A percentile compares a stretch with the other conserved stretches of the same genome.
These are phyloP conservation scores for Arabis hirsuta DNA, from an alignment of 345 rosid genomes.

Conservation along the genomic window DNA sequence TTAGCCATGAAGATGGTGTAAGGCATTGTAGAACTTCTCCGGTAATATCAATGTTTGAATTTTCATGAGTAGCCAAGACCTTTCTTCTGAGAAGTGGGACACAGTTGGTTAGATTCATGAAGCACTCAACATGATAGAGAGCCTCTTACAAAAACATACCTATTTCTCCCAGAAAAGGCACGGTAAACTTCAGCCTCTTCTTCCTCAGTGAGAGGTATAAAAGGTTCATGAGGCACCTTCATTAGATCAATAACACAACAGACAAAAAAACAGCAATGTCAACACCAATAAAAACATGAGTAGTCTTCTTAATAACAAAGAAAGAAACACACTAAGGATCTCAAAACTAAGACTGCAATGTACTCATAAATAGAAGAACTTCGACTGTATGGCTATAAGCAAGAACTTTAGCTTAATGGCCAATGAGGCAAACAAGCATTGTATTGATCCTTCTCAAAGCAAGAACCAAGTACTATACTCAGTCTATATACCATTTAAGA, in stretches of 20 bases:
- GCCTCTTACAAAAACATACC: slow-evolving; percentile 50
- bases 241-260: slow-evolving; percentile 44
- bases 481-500: slow-evolving; percentile 6
- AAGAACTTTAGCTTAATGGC: slow-evolving; percentile 4
- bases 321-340: neutral
- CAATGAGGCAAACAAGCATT: slow-evolving; percentile 16
- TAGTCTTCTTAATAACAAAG: neutral
- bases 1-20: slow-evolving; percentile 79
- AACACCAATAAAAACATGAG: slow-evolving; percentile 22
- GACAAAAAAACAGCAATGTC: slow-evolving; percentile 19
- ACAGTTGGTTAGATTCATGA: slow-evolving; percentile 14
- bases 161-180: slow-evolving; percentile 58
- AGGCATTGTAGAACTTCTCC: slow-evolving; percentile 84
- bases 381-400: slow-evolving; percentile 1
- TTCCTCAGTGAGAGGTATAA: slow-evolving; percentile 72
- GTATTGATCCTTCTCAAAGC: neutral
- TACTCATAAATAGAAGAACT: neutral
- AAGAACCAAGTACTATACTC: neutral
- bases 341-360: neutral
- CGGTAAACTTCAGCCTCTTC: slow-evolving; percentile 62
- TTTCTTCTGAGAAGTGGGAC: slow-evolving; percentile 55
- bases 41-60: slow-evolving; percentile 78
- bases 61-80: slow-evolving; percentile 60
- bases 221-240: slow-evolving; percentile 67
- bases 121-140: slow-evolving; percentile 8